Conservation (phyloP, 306 rosid species). For the Quercus dentata region DNA sequence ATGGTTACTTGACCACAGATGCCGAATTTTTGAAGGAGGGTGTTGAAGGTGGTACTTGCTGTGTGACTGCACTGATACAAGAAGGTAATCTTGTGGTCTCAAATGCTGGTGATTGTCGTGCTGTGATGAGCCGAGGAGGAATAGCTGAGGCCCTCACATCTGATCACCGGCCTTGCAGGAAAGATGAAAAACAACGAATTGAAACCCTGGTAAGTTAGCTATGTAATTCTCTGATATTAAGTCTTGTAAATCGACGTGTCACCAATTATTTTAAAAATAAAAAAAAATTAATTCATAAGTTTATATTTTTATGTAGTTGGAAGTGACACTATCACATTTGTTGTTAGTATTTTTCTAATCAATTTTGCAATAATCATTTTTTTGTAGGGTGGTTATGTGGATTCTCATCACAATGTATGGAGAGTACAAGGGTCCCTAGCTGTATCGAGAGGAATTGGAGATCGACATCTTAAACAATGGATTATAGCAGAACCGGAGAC, state of each 20-base stretch:
- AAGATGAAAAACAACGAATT: conserved; percentile 40
- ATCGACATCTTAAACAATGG: conserved; percentile 43
- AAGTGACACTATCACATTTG: too few species aligned
- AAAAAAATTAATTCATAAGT: too few species aligned
- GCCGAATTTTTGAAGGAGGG: conserved; percentile 28
- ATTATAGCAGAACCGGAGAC: conserved; percentile 58
- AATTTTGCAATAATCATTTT: not conserved
- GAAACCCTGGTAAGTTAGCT: conserved; percentile 35
- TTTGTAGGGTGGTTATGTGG: conserved; percentile 53
- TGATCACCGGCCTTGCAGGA: conserved; percentile 38
- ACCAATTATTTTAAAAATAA: too few species aligned
- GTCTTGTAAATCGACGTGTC: too few species aligned
- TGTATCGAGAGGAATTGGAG: conserved; percentile 52
- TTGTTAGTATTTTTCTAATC: not conserved
- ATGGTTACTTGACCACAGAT: conserved; percentile 39
- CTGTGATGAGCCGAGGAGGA: conserved; percentile 47
- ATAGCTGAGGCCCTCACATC: conserved; percentile 48
- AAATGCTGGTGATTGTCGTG: conserved; percentile 56
- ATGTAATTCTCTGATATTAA: not conserved
- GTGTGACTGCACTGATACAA: conserved; percentile 40
- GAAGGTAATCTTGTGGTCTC: conserved; percentile 42
- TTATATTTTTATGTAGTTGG: too few species aligned
- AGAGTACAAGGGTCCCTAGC: conserved; percentile 56
- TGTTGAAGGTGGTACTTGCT: conserved; percentile 40
- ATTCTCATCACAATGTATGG: conserved; percentile 41